Evolutionary conservation across 2,329 filamentous ascomycete genomes (phyloP).

Genomic region (Sarocladiaceae sp.): DNA sequence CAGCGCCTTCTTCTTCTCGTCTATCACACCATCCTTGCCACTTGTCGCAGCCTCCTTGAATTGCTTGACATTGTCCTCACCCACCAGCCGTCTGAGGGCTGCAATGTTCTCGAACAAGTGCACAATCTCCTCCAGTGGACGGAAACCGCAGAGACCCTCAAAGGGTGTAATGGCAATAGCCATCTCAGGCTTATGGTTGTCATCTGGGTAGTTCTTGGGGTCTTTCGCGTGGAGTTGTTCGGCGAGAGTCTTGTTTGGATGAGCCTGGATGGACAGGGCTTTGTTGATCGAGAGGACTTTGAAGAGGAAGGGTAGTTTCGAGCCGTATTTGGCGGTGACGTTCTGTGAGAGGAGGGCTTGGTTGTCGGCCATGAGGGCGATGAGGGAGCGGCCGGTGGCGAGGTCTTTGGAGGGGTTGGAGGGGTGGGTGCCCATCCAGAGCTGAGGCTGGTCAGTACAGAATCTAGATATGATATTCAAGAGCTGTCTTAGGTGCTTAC

Average conservation of each 20-base stretch:
- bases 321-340: constrained; percentile 69
- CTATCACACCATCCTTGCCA: constrained; percentile 35
- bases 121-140: constrained; percentile 78
- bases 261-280: constrained; percentile 93
- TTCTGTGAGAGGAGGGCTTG: constrained; percentile 72
- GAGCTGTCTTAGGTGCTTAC: constrained; percentile 39
- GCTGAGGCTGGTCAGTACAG: constrained; percentile 44
- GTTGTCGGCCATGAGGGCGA: constrained; percentile 86
- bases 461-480: background rate
- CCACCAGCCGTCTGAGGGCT: constrained; percentile 62
- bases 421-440: constrained; percentile 99
- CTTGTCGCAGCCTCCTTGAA: constrained; percentile 49
- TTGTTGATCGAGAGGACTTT: constrained; percentile 96
- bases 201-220: constrained; percentile 93
- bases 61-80: constrained; percentile 54
- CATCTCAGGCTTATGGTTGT: constrained; percentile 99
- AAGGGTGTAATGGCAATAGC: constrained; percentile 96
- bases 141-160: constrained; percentile 93
- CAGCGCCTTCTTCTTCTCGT: constrained; percentile 72
- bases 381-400: constrained; percentile 74
- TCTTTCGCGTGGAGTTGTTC: constrained; percentile 83
- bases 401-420: constrained; percentile 92
- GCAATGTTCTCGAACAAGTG: constrained; percentile 66
- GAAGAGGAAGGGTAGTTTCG: constrained; percentile 92
- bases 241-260: constrained; percentile 88